phyloP scores from a whole-genome alignment of 768 basidiomycete genomes.

The Rhodocollybia butyracea region DNA sequence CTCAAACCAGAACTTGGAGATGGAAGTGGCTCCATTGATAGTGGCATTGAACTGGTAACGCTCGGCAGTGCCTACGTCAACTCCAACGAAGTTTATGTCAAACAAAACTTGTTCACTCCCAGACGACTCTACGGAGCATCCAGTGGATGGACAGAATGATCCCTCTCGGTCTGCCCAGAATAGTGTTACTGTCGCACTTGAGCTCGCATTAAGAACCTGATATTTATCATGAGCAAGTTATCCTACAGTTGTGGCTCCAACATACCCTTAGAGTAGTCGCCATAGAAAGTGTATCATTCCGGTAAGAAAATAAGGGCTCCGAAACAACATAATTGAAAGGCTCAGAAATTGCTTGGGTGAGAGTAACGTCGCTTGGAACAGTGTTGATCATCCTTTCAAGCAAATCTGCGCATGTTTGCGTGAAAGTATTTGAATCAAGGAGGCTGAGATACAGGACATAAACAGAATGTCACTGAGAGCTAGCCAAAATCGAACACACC shows the following conservation, averaged over 20 bases:
- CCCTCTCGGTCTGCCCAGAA: not conserved
- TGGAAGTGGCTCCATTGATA: constrained; percentile 34
- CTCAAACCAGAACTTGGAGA: constrained; percentile 48
- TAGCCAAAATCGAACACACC: constrained; percentile 1
- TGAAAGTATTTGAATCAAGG: constrained; percentile 23
- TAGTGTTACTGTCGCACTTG: constrained; percentile 1
- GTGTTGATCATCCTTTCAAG: constrained; percentile 46
- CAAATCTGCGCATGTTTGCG: constrained; percentile 34
- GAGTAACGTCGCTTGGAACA: constrained; percentile 39
- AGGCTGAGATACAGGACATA: not conserved
- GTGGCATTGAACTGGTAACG: constrained; percentile 44
- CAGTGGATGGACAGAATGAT: not conserved
- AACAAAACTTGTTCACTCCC: not conserved
- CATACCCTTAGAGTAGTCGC: constrained; percentile 37
- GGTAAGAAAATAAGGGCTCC: constrained; percentile 28
- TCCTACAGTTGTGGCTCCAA: not conserved
- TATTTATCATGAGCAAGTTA: not conserved
- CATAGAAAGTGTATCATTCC: constrained; percentile 33
- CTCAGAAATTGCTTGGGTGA: constrained; percentile 35
- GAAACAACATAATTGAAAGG: constrained; percentile 33
- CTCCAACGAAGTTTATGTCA: not conserved
- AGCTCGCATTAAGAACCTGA: not conserved
- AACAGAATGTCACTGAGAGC: not conserved
- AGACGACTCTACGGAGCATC: constrained; percentile 1
- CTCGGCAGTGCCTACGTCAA: constrained; percentile 22